phyloP scores from a whole-genome alignment of 2,329 filamentous ascomycete species.

The Chaetomium sp. region DNA sequence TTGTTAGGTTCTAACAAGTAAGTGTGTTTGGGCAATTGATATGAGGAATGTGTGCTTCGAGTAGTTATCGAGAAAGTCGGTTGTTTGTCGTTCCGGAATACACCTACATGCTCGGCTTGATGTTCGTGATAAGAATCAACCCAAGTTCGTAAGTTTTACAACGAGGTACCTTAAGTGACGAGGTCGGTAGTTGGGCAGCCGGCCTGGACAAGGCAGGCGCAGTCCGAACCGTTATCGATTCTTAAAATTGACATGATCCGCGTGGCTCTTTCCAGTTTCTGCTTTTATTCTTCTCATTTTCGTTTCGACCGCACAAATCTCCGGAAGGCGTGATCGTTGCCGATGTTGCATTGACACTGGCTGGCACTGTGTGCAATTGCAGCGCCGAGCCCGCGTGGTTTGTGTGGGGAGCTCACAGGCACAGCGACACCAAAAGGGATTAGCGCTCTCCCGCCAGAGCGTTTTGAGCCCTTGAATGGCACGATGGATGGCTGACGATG shows the following conservation, averaged over 20 bases:
- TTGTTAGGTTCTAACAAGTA: too few relatives aligned
- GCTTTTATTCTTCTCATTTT: background rate
- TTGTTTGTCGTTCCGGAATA: too few relatives aligned
- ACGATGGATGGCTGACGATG: constrained; percentile 8
- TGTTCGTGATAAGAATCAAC: too few relatives aligned
- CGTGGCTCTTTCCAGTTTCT: background rate
- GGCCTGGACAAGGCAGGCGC: background rate
- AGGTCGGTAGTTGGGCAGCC: background rate
- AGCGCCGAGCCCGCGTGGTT: constrained; percentile 9
- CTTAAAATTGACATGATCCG: background rate
- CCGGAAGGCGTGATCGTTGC: background rate
- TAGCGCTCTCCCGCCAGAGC: constrained; percentile 32
- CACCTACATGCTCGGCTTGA: too few relatives aligned
- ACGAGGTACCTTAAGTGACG: too few relatives aligned
- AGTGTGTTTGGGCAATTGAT: too few relatives aligned
- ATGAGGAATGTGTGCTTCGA: too few relatives aligned
- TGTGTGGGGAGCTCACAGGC: constrained; percentile 19
- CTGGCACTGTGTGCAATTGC: constrained; percentile 8
- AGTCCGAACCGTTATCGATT: background rate
- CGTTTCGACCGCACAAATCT: constrained; percentile 5
- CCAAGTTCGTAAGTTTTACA: too few relatives aligned
- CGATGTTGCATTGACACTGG: constrained; percentile 11
- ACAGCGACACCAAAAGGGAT: constrained; percentile 16
- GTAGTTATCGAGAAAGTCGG: too few relatives aligned
- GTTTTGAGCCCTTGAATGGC: constrained; percentile 18